These are phyloP conservation scores for Colletotrichum liriopes DNA, from an alignment of 2,329 filamentous ascomycete species.

Conservation along the genomic window DNA sequence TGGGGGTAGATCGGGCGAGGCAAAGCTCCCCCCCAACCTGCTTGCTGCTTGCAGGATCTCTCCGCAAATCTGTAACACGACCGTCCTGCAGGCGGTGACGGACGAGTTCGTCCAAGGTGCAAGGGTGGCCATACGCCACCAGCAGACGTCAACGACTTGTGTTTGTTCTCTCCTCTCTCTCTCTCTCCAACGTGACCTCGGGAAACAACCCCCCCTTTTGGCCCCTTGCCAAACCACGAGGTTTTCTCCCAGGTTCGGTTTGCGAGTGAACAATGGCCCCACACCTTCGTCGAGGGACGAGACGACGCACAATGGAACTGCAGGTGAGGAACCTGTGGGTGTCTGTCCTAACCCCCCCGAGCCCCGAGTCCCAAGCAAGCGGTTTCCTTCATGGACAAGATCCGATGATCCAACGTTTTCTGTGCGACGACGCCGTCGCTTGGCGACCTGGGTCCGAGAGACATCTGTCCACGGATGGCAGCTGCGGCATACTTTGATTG, in stretches of 20 bases:
- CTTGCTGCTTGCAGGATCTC: slow-evolving; percentile 15
- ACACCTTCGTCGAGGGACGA: not conserved
- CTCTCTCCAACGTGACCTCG: not conserved
- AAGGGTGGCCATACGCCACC: not conserved
- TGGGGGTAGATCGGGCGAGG: not conserved
- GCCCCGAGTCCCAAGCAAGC: slow-evolving; percentile 1
- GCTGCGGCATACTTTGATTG: not conserved
- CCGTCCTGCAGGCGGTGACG: not conserved
- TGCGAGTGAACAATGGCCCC: not conserved
- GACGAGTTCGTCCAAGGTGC: slow-evolving; percentile 2
- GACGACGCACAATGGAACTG: not conserved
- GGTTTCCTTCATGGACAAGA: not conserved
- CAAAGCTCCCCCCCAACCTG: not conserved
- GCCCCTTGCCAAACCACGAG: not conserved
- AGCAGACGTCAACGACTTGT: slow-evolving; percentile 11
- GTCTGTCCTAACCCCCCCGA: not conserved
- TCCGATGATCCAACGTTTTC: not conserved
- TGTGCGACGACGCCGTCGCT: not conserved
- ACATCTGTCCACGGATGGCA: not conserved
- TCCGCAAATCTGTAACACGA: slow-evolving; percentile 6
- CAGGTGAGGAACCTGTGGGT: not conserved
- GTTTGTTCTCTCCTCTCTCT: not conserved
- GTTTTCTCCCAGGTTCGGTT: not conserved
- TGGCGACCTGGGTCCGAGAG: not conserved
- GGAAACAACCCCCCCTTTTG: not conserved